Base-by-base conservation (phyloP, 2,329 filamentous ascomycete genomes). In the Microdochium bolleyi region DNA sequence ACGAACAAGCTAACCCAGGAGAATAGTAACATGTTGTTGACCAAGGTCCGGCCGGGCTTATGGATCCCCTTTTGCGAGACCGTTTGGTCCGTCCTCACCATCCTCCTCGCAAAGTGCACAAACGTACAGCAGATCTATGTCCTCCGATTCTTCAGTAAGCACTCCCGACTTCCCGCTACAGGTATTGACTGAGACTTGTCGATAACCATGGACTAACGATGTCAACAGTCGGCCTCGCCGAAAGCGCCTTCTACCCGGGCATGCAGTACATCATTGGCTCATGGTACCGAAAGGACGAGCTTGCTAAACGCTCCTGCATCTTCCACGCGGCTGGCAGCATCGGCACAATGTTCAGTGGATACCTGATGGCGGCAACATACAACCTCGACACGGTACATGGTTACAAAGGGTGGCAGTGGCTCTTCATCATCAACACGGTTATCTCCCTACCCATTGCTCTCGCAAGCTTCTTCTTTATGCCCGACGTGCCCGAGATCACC, bases 281-380 rank as follows among this genome's bases (percentile, higher is more conserved):
- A 16, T 71, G 68, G 68, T 71, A 71, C 52, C 60, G 64, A 9
- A 65, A 69, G 53, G 55, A 70, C 51, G 67, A 70, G n/a, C 64
- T 72, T 0, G 78, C 75, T 48, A 79, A 79, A 56, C 67, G 77
- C 21, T 67, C 67, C 2, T 67, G 66, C 46, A 65, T 72, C 21
- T 71, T 71, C 53, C 67, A 70, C 25, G 60, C 63, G 2, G 63
- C 60, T n/a, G 52, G 62, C 7, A 44, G 60, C 5, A 62, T 66
- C 51, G 64, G 62, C 3, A 56, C 54, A 24, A 67, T 65, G 63
- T 75, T 78, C 54, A 73, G 70, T 3, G 80, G 79, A 0, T 82
- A 80, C 55, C 61, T 83, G 8, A 79, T 79, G 73, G 72, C 78
- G 0, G 76, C 67, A 0, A 73, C 80, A 2, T 79, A 79, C 54